phyloP scores from a whole-genome alignment of 1,284 basidiomycete genomes.

The Cryptococcus depauperatus region DNA sequence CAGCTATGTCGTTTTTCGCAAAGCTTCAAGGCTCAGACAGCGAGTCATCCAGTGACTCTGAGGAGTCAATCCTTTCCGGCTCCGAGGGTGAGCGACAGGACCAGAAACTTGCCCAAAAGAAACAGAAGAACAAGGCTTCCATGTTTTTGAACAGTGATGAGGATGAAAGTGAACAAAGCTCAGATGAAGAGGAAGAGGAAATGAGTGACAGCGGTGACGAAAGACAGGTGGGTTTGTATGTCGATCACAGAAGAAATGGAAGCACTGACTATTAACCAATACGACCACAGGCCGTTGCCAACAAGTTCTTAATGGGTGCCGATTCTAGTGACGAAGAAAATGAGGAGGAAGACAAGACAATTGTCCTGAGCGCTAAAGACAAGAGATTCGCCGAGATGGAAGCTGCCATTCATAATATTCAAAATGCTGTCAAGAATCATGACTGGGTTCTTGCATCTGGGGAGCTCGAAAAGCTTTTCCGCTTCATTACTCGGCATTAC shows the following conservation, averaged over 20 bases:
- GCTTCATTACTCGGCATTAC: conserved; percentile 82
- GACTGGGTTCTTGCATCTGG: conserved; percentile 92
- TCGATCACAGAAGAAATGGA: neutral
- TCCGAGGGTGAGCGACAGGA: conserved; percentile 33
- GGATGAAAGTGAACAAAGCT: conserved; percentile 25
- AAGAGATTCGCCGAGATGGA: conserved; percentile 48
- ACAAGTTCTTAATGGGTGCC: conserved; percentile 41
- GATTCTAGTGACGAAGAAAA: conserved; percentile 39
- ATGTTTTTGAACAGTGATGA: conserved; percentile 37
- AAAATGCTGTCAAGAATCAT: conserved; percentile 83
- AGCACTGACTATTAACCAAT: neutral
- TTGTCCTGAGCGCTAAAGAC: conserved; percentile 45
- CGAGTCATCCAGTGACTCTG: conserved; percentile 35
- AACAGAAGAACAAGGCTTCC: conserved; percentile 18
- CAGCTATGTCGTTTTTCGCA: conserved; percentile 40
- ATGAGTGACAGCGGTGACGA: conserved; percentile 34
- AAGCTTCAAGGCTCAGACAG: conserved; percentile 37
- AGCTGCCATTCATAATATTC: conserved; percentile 74
- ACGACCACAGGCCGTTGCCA: conserved; percentile 23
- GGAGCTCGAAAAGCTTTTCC: conserved; percentile 91
- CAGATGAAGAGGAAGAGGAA: conserved; percentile 34
- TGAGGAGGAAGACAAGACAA: conserved; percentile 43
- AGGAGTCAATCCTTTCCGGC: conserved; percentile 41
- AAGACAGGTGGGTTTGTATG: conserved; percentile 17
- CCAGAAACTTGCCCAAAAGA: conserved; percentile 15